These are phyloP conservation scores for Stephania japonica DNA, from an alignment of 164 flowering plant genomes.

Conservation along the genomic window DNA sequence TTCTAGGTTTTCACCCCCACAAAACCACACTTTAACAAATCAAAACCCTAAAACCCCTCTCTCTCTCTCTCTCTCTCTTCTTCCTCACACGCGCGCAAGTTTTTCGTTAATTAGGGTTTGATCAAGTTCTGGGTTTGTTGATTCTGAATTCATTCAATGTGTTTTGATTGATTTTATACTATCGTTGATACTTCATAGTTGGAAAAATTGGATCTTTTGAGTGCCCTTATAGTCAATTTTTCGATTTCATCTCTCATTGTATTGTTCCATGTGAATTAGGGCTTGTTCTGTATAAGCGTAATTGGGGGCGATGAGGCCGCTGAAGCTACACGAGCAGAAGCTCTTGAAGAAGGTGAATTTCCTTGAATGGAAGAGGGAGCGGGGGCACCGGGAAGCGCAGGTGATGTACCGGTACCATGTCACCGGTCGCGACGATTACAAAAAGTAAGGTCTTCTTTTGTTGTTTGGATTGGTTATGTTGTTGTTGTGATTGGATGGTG, in stretches of 20 bases:
- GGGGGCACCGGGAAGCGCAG: slow-evolving; percentile 63
- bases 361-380: slow-evolving; percentile 89
- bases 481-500: neutral
- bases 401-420: slow-evolving; percentile 73
- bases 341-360: slow-evolving; percentile 75
- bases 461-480: neutral
- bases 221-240: neutral
- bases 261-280: neutral
- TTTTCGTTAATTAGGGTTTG: too few species aligned
- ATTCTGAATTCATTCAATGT: neutral
- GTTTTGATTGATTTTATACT: neutral
- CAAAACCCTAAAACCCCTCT: too few species aligned
- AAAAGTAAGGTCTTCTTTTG: slow-evolving; percentile 41
- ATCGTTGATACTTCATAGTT: neutral
- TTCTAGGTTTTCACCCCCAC: too few species aligned
- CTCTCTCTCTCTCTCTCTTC: too few species aligned
- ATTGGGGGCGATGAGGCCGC: slow-evolving; percentile 52
- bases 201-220: too few species aligned
- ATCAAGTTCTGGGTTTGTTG: neutral
- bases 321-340: slow-evolving; percentile 80
- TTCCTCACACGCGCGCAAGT: too few species aligned
- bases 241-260: neutral
- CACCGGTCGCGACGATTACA: slow-evolving; percentile 83
- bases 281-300: neutral
- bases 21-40: too few species aligned